Conservation (phyloP, 2,329 filamentous ascomycete genomes). For the Tolypocladium paradoxum region DNA sequence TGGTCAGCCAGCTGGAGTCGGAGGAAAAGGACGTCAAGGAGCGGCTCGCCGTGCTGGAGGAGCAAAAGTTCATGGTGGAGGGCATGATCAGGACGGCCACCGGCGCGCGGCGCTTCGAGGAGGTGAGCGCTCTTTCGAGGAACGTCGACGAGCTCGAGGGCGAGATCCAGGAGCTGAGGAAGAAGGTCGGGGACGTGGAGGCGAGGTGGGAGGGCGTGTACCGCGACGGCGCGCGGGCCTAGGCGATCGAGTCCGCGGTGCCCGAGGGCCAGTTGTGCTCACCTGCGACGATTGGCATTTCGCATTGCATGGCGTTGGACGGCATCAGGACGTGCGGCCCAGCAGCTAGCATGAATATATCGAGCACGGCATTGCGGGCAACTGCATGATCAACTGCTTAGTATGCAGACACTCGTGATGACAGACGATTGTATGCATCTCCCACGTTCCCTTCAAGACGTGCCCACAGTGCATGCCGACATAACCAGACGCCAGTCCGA, state of each 20-base stretch:
- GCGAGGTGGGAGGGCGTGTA: constrained; percentile 44
- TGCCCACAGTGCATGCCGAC: not conserved
- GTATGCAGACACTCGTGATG: not conserved
- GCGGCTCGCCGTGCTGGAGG: constrained; percentile 72
- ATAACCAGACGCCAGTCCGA: not conserved
- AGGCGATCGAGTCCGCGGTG: not conserved
- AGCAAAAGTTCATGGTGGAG: constrained; percentile 81
- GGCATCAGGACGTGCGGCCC: not conserved
- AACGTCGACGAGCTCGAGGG: constrained; percentile 74
- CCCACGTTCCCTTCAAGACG: too few species aligned
- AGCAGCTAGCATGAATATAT: not conserved
- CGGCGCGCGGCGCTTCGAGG: constrained; percentile 70
- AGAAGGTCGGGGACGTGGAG: constrained; percentile 58
- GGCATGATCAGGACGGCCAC: constrained; percentile 75
- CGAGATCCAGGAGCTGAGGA: constrained; percentile 61
- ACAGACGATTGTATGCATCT: too few species aligned
- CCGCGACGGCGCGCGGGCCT: constrained; percentile 15
- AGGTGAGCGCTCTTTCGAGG: constrained; percentile 66
- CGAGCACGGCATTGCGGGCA: not conserved
- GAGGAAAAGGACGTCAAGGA: constrained; percentile 79
- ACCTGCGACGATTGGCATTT: not conserved
- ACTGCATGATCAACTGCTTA: not conserved
- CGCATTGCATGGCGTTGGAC: constrained; percentile 25
- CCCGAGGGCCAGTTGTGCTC: too few species aligned
- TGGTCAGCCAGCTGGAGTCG: constrained; percentile 53